Evolutionary conservation across 192 early-diverging fungal genomes (phyloP), one percentile per base, ranked within the genome.

Genomic region (Phycomyces nitens): DNA sequence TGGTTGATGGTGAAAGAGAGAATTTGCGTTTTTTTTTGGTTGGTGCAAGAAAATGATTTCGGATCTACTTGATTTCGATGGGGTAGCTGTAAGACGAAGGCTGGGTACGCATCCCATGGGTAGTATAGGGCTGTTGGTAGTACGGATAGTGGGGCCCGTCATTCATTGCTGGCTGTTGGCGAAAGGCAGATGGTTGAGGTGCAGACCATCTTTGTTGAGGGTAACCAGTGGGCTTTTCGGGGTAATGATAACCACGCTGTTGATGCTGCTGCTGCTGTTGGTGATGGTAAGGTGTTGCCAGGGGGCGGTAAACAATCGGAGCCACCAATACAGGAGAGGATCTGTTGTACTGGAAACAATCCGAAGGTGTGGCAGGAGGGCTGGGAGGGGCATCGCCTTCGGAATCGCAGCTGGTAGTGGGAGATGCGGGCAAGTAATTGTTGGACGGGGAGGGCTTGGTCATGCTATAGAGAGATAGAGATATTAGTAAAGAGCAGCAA

Each of bases 341-440:
- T 57, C 40, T 26, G 12, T 66, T n/a, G 59, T 50, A 47, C 22
- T 58, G 70, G n/a, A 64, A 60, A 18, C 44, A 47, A 40, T 63
- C 62, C 23, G 42, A 53, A 14, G 24, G 34, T 38, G 59, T 50
- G 23, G 43, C 15, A 29, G 53, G 68, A 53, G 62, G 79, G 53
- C 27, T 77, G 20, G 51, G 21, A 29, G 74, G 43, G 58, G 68
- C 40, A 66, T 81, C 49, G 66, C 69, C 26, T 68, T 68, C 66
- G 69, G 77, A 65, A 64, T 71, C 50, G 34, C 58, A 69, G 60
- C 61, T 64, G 65, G 75, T 47, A 58, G 72, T 64, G 23, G 63
- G 58, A 23, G 57, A 68, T 56, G 52, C 29, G 39, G 26, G 62
- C 42, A 67, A 44, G 44, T 56, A 61, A 39, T n/a, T 23, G 51